Evolutionary conservation across 345 rosid species (phyloP).

Genomic region (Laguncularia racemosa): DNA sequence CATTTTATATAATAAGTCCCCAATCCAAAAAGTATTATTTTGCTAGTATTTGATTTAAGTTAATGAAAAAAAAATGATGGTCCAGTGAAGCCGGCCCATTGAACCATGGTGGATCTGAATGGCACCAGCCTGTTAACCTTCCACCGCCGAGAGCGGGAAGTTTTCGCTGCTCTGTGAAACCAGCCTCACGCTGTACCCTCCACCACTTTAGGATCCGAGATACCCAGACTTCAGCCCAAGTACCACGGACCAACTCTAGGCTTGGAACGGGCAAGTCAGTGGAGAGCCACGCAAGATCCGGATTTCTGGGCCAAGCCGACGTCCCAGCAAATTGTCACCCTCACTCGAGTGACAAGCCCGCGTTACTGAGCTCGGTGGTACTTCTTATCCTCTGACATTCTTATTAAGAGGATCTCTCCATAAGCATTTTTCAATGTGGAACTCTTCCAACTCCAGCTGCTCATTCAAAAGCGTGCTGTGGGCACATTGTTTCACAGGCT

Average conservation of each 20-base stretch:
- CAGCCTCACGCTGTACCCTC: constrained; percentile 17
- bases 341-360: constrained; percentile 12
- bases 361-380: constrained; percentile 15
- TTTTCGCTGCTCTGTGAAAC: constrained; percentile 15
- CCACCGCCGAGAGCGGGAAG: constrained; percentile 14
- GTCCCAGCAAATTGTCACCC: constrained; percentile 12
- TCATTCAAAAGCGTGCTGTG: too few relatives aligned
- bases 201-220: not conserved
- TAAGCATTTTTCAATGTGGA: too few relatives aligned
- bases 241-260: not conserved
- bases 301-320: not conserved
- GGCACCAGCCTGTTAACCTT: constrained; percentile 9
- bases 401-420: too few relatives aligned
- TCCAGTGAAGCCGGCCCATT: not conserved
- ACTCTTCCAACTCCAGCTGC: too few relatives aligned
- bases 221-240: not conserved
- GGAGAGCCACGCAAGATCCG: not conserved
- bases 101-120: not conserved
- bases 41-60: too few relatives aligned
- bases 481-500: too few relatives aligned
- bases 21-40: too few relatives aligned
- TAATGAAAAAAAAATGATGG: constrained; percentile 3
- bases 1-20: too few relatives aligned
- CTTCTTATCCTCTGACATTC: too few relatives aligned
- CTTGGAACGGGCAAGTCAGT: constrained; percentile 19